Percentiles rank a stretch among this genome's conserved stretches.
Evolutionary conservation across 345 rosid species (phyloP).

Genomic region (Populus euphratica): DNA sequence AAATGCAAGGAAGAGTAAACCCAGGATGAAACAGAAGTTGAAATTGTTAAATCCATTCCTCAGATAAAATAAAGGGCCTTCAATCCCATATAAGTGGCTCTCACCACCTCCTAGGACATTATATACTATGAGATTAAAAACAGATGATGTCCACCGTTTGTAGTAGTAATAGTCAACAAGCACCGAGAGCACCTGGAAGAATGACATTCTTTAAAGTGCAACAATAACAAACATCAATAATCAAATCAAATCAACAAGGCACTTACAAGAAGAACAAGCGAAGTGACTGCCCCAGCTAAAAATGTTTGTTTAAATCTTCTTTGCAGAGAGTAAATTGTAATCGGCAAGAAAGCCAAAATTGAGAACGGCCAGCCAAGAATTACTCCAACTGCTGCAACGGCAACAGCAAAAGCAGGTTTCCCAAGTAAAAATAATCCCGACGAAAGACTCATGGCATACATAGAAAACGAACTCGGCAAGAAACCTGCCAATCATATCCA

Average conservation of each 20-base stretch:
- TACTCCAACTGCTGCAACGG: constrained; percentile 72
- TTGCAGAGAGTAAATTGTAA: constrained; percentile 56
- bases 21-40: constrained; percentile 83
- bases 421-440: constrained; percentile 88
- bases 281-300: constrained; percentile 63
- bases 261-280: constrained; percentile 64
- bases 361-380: constrained; percentile 99
- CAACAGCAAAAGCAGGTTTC: constrained; percentile 66
- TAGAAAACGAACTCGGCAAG: constrained; percentile 95
- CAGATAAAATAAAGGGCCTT: constrained; percentile 67
- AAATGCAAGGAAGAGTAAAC: constrained; percentile 61
- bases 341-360: constrained; percentile 81
- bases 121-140: constrained; percentile 79
- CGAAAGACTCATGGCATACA: constrained; percentile 93
- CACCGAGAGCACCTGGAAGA: constrained; percentile 66
- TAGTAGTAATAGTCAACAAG: constrained; percentile 68
- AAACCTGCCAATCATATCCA: constrained; percentile 48
- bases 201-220: neutral
- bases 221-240: neutral
- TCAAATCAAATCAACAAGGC: neutral
- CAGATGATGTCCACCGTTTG: constrained; percentile 79
- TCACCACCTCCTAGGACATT: constrained; percentile 96
- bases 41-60: constrained; percentile 95
- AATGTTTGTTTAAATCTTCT: constrained; percentile 67
- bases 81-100: constrained; percentile 93